Evolutionary conservation across 495 filamentous ascomycete genomes (phyloP), one percentile per base, ranked within the genome.

Genomic region (Penicillium coprophilum): DNA sequence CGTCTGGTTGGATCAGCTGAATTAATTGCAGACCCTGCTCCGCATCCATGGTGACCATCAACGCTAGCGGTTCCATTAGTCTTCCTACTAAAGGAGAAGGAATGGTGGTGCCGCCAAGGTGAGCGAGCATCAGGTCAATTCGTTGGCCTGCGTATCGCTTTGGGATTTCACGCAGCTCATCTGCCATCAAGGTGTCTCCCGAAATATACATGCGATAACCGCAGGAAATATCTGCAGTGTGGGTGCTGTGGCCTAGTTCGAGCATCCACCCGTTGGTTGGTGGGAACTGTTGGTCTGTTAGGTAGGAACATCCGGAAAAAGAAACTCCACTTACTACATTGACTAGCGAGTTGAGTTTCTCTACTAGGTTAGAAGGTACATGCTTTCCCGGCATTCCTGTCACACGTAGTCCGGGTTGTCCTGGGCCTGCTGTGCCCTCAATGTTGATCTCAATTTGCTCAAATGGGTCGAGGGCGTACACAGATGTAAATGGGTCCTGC

Each of bases 251-350:
- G 6, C 86, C 86, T 20, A 89, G 71, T 60, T 89, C 86, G 6
- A 90, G 50, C 66, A 90, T 79, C 86, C 85, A 90, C 34, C 86
- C 87, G 59, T 89, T 89, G 5, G 83, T 87, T 1, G 87, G 87
- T 6, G 87, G 87, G n/a, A 81, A 70, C 77, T 80, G 52, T 15
- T 9, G 23, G 27, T 20, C 2, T 23, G 23, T 46, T 39, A 40
- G 20, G 6, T 19, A 12, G n/a, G 38, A n/a, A 39, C 2, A 17
- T 9, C 12, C 0, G 2, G 15, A 39, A 43, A 34, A 27, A 11
- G 1, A 23, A 24, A 31, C 2, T 9, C 27, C 8, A 75, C 73
- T 10, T 46, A 88, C 85, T 0, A 85, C 85, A 19, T 73, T 62
- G 4, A 85, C 66, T 11, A 87, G n/a, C 31, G 86, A 77, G 65